Base-by-base conservation (phyloP, 805 yeast species). In the Kodamaea kakaduensis region DNA sequence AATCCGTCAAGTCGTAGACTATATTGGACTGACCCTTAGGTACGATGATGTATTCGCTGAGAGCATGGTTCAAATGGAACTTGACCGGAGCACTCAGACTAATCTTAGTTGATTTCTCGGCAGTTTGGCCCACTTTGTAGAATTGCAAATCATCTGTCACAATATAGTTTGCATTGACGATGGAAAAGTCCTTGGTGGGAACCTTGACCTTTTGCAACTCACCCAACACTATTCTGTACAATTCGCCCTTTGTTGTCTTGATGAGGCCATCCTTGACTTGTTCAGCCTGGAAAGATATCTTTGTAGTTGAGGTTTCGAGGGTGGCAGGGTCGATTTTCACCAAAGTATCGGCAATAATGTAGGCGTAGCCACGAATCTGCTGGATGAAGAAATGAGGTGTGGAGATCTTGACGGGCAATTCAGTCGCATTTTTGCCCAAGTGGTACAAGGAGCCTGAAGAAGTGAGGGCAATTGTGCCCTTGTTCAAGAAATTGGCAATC, bases 1-100 rank as follows among this genome's bases (percentile, higher is more conserved):
- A 51, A 43, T 53, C 58, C 7, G 57, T 53, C 31, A 53, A 43
- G 35, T 52, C 56, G 17, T 31, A 47, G 8, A 50, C 37, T 8
- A 34, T 33, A 18, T 32, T 31, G 3, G 25, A 5, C 19, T 21
- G 25, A 6, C 17, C 25, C n/a, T 25, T 30, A 7, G 38, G 16
- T 9, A 44, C 32, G 12, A 41, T 18, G 29, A 42, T 34, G 31
- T 36, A 40, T 13, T 40, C 42, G 22, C 43, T 36, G 21, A 44
- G 38, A 3, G 36, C 40, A 16, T 27, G 34, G 17, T 24, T 22
- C 27, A 36, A 22, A 8, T 25, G 32, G 14, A 13, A 24, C 13
- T 22, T 22, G n/a, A 22, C 24, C 4, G 25, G n/a, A 10, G 15
- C 19, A 8, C 16, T 25, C 23, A 36, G 27, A 6, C 9, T 22